Evolutionary conservation across 2,329 filamentous ascomycete species (phyloP), one percentile per base, ranked within the genome.

Genomic region (Penicillium glabrum): DNA sequence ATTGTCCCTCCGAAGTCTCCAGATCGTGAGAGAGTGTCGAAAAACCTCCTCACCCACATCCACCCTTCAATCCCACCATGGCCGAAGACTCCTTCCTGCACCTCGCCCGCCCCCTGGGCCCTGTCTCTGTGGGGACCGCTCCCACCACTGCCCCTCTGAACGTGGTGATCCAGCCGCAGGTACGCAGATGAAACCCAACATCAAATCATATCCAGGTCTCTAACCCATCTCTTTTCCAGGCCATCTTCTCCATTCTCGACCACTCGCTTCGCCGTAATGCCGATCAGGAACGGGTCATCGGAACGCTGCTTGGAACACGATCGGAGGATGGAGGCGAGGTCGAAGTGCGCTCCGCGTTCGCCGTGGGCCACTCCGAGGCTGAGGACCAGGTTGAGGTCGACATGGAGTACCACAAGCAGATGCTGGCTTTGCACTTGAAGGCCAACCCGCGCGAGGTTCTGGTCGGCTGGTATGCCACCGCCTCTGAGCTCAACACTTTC

Each of bases 351-450:
- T 96, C 91, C 73, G 93, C 91, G 81, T 99, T 99, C 76, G 95
- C 95, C 67, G 96, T 99, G 72, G 93, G 93, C 66, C 95, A 99
- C 82, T 98, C 93, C 67, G 95, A 99, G 81, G 96, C 93, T 67
- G 90, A 93, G 75, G 95, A 99, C 79, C 95, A 99, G 79, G 95
- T 99, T 70, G 95, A 99, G 79, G 95, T 99, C 63, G 95, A 99
- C 75, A 96, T 99, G 84, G 95, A 99, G 79, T 99, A 98, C 80
- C 95, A 99, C 81, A 98, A 98, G 86, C 93, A 93, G 78, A 99
- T 99, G 95, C 88, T 98, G 57, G 89, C 90, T 58, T 83, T 99
- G 68, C 93, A 96, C 75, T 87, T 98, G 67, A 93, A 93, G 80
- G 93, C 93, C 56, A 90, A 92, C 77, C 95, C 95, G 50, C 91